These are phyloP conservation scores for Amphirosellinia nigrospora DNA, from an alignment of 495 filamentous ascomycete genomes.

Conservation along the genomic window DNA sequence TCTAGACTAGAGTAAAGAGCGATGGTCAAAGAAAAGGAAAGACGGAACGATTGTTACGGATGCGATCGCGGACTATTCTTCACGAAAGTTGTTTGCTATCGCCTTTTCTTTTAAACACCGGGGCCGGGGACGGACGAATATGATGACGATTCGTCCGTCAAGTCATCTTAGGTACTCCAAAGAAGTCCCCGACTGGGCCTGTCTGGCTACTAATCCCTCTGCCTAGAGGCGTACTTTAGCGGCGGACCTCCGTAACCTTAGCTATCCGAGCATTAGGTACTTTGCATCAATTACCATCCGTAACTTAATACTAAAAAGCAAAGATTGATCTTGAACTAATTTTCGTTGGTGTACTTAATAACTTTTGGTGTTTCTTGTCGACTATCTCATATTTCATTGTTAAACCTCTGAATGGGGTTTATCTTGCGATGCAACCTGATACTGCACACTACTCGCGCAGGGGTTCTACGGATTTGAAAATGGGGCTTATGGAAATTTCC, in stretches of 20 bases:
- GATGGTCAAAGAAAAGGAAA: background rate
- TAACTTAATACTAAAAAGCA: background rate
- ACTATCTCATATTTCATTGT: background rate
- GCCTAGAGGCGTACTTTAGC: background rate
- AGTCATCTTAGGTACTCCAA: background rate
- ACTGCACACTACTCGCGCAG: background rate
- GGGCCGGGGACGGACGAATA: constrained; percentile 7
- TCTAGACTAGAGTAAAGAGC: background rate
- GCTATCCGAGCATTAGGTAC: background rate
- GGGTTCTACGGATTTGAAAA: background rate
- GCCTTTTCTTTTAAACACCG: background rate
- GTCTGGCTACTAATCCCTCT: constrained; percentile 2
- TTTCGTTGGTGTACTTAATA: background rate
- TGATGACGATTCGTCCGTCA: constrained; percentile 8
- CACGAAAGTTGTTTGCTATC: background rate
- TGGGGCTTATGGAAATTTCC: constrained; percentile 6
- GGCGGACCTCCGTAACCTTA: constrained; percentile 11
- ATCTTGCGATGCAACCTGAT: background rate
- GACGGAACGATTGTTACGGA: background rate
- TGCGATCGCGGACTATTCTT: background rate
- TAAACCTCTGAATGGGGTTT: background rate
- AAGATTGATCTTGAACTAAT: background rate
- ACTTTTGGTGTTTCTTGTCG: background rate
- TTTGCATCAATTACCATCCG: background rate
- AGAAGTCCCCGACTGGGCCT: constrained; percentile 3